phyloP scores from a whole-genome alignment of 345 rosid species.

The Aquilaria malaccensis region DNA sequence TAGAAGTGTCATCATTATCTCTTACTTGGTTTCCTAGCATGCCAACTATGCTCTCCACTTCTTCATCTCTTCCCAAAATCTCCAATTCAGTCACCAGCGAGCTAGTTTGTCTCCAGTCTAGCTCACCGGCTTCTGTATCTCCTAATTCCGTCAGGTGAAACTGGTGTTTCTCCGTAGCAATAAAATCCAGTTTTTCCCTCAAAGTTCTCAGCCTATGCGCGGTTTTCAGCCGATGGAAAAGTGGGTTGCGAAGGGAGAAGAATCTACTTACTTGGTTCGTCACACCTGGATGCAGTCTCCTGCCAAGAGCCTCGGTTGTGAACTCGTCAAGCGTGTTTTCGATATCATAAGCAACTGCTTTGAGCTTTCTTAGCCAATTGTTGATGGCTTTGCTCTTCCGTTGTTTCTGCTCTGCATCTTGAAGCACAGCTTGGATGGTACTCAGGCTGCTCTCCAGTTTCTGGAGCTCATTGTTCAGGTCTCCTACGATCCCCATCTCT shows the following conservation, averaged over 20 bases:
- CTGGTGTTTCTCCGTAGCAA: slow-evolving; percentile 5
- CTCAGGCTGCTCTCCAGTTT: neutral
- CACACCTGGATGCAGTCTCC: neutral
- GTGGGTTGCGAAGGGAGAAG: slow-evolving; percentile 1
- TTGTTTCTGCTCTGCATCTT: slow-evolving; percentile 8
- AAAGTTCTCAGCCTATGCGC: neutral
- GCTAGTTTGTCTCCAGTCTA: slow-evolving; percentile 6
- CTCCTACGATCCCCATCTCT: neutral
- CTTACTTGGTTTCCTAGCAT: neutral
- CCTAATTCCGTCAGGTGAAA: slow-evolving; percentile 5
- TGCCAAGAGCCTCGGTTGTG: neutral
- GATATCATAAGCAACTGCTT: slow-evolving; percentile 4
- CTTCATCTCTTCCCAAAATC: slow-evolving; percentile 5
- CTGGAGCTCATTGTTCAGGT: neutral
- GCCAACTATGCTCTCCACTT: neutral
- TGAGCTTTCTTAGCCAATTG: slow-evolving; percentile 9
- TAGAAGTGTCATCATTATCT: neutral
- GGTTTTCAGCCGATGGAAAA: neutral
- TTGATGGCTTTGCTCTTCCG: slow-evolving; percentile 6
- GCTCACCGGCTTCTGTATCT: neutral
- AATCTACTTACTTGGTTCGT: slow-evolving; percentile 2
- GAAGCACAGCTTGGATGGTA: slow-evolving; percentile 9
- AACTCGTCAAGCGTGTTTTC: slow-evolving; percentile 2
- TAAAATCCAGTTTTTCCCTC: slow-evolving; percentile 1
- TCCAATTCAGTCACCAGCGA: slow-evolving; percentile 10